These are phyloP conservation scores for Oenanthe javanica DNA, from an alignment of 140 eudicot species.

Conservation along the genomic window DNA sequence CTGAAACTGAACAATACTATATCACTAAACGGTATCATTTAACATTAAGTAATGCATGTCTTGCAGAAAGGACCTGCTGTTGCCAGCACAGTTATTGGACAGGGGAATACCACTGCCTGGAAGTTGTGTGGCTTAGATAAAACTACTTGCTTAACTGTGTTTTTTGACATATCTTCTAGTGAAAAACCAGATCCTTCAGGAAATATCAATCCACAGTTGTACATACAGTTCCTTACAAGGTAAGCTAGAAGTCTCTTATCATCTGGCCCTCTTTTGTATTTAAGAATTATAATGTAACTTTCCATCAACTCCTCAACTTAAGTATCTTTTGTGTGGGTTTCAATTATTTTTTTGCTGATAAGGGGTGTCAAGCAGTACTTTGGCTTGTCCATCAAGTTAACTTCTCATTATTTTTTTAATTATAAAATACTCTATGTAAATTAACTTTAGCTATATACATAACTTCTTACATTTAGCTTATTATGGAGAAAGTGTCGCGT, in stretches of 20 bases:
- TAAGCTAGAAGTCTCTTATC: slow-evolving; percentile 5
- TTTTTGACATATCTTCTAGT: slow-evolving; percentile 76
- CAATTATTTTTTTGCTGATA: background rate
- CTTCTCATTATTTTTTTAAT: background rate
- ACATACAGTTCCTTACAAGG: slow-evolving; percentile 73
- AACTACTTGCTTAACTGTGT: slow-evolving; percentile 76
- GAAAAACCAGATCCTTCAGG: slow-evolving; percentile 72
- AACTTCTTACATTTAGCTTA: background rate
- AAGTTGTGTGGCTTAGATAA: slow-evolving; percentile 87
- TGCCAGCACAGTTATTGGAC: slow-evolving; percentile 65
- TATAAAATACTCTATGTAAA: background rate
- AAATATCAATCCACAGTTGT: slow-evolving; percentile 52
- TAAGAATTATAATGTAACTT: background rate
- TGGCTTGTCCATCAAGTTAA: background rate
- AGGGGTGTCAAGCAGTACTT: background rate
- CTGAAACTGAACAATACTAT: background rate
- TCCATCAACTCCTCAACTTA: background rate
- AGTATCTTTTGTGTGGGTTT: background rate
- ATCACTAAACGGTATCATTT: background rate
- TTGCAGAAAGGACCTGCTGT: slow-evolving; percentile 96
- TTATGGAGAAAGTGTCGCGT: background rate
- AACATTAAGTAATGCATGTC: background rate
- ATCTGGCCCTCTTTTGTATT: background rate
- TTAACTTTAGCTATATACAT: background rate
- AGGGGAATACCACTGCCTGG: slow-evolving; percentile 91